These are phyloP conservation scores for Prunus mume DNA, from an alignment of 306 rosid genomes.

Conservation along the genomic window DNA sequence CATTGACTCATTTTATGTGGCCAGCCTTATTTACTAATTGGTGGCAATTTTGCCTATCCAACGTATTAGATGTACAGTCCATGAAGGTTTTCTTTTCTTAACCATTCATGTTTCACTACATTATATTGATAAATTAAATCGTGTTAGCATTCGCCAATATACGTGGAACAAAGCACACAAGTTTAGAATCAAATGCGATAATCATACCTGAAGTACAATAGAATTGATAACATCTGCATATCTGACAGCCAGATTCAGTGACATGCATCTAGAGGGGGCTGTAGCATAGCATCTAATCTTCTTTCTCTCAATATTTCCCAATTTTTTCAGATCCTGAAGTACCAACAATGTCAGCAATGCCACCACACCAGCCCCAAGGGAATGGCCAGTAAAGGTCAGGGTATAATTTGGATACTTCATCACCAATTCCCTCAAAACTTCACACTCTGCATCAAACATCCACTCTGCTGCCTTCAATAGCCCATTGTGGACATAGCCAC, in stretches of 20 bases:
- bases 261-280: conserved; percentile 88
- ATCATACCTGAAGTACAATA: conserved; percentile 75
- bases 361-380: conserved; percentile 93
- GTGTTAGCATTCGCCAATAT: not conserved
- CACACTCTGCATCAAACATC: conserved; percentile 66
- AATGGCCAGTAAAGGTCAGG: conserved; percentile 74
- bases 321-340: conserved; percentile 50
- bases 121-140: not conserved
- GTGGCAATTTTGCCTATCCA: not conserved
- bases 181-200: conserved; percentile 14
- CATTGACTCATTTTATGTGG: not conserved
- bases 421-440: conserved; percentile 55
- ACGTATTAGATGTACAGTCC: too few relatives aligned
- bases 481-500: conserved; percentile 96
- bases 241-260: conserved; percentile 93
- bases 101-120: conserved; percentile 1
- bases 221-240: conserved; percentile 88
- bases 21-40: not conserved
- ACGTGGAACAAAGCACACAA: not conserved
- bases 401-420: conserved; percentile 61
- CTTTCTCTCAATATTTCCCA: conserved; percentile 68
- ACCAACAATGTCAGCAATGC: conserved; percentile 71
- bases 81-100: too few relatives aligned
- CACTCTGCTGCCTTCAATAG: conserved; percentile 79
- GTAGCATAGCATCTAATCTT: conserved; percentile 74